Percentiles rank a stretch among this genome's conserved stretches.
Evolutionary conservation across 768 basidiomycete species (phyloP).

Genomic region (Agaricus blazei): DNA sequence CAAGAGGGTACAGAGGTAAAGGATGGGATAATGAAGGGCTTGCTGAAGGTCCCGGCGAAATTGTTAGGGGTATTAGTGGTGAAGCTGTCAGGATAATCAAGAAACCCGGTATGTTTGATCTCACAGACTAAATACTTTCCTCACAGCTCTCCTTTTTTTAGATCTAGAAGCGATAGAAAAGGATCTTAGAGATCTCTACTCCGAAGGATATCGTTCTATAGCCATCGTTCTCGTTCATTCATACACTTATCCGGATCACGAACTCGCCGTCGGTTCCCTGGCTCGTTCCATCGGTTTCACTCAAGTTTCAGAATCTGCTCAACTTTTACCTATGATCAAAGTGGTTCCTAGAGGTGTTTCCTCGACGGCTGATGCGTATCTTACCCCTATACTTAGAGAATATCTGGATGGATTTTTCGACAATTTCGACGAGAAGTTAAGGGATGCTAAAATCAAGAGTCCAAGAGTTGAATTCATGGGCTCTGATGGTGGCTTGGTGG

Average conservation of each 20-base stretch:
- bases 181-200: constrained; percentile 69
- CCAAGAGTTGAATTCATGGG: constrained; percentile 94
- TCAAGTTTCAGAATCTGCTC: constrained; percentile 84
- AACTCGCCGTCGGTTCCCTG: constrained; percentile 61
- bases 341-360: constrained; percentile 92
- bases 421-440: constrained; percentile 77
- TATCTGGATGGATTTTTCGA: constrained; percentile 91
- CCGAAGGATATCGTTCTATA: constrained; percentile 80
- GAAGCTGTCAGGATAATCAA: constrained; percentile 85
- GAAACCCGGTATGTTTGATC: constrained; percentile 48
- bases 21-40: constrained; percentile 69
- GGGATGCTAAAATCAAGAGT: constrained; percentile 50
- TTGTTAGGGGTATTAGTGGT: constrained; percentile 79
- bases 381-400: constrained; percentile 79
- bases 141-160: constrained; percentile 19
- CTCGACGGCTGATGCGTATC: constrained; percentile 91
- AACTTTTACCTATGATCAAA: constrained; percentile 91
- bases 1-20: constrained; percentile 65
- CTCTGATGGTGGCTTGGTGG: constrained; percentile 83
- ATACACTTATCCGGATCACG: constrained; percentile 88
- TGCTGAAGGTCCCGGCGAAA: constrained; percentile 75
- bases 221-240: constrained; percentile 91
- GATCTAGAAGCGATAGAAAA: constrained; percentile 48
- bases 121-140: neutral
- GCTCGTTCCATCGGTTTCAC: constrained; percentile 82